These are phyloP conservation scores for Sparassis latifolia DNA, from an alignment of 1,284 basidiomycete species.

Conservation along the genomic window DNA sequence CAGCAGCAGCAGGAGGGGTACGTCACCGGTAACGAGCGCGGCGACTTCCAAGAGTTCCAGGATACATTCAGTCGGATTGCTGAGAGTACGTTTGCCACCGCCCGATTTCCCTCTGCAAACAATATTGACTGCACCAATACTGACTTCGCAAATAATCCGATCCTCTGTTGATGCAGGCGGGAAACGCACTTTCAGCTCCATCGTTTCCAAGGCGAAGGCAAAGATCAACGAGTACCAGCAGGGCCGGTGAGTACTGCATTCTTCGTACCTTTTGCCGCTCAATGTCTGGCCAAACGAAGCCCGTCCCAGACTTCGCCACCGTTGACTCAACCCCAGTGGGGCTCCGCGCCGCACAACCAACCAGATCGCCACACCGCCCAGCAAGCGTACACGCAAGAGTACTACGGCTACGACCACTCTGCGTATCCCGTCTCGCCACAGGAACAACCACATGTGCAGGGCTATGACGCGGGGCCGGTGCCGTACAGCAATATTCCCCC, in stretches of 20 bases:
- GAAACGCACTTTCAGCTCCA: conserved; percentile 65
- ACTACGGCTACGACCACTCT: conserved; percentile 9
- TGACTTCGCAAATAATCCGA: background rate
- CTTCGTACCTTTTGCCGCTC: background rate
- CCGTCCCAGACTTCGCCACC: conserved; percentile 7
- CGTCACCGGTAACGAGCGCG: conserved; percentile 11
- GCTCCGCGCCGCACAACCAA: conserved; percentile 9
- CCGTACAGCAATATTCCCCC: background rate
- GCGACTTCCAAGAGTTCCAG: conserved; percentile 62
- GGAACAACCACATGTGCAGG: conserved; percentile 9
- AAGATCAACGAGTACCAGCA: conserved; percentile 77
- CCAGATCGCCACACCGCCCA: conserved; percentile 19
- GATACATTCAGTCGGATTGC: conserved; percentile 70
- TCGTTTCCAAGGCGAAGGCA: conserved; percentile 70
- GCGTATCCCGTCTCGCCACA: conserved; percentile 6
- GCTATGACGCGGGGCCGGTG: conserved; percentile 9
- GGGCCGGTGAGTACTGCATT: conserved; percentile 17
- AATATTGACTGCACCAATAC: background rate
- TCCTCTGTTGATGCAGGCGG: conserved; percentile 39
- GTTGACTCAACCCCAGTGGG: conserved; percentile 14
- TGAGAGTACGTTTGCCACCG: conserved; percentile 49
- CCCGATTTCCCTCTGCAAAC: background rate
- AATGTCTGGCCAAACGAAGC: background rate
- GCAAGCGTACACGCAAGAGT: conserved; percentile 16
- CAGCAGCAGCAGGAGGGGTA: background rate